Base-by-base conservation (phyloP, 129 eudicot species). In the Lactuca sativa region DNA sequence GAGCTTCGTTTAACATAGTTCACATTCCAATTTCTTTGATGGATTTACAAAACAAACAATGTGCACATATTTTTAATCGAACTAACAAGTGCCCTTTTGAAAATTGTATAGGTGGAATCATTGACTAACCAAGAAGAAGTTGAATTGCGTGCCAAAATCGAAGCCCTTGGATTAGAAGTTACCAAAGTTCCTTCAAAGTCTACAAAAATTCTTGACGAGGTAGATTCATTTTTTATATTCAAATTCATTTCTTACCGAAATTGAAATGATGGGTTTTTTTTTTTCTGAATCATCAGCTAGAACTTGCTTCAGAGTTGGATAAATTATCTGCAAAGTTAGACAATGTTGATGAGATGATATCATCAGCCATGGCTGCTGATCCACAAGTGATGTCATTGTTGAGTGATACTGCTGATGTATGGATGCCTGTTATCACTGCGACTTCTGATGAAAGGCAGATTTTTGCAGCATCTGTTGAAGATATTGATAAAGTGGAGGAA, bases 361-460 rank as follows among this genome's bases (percentile, higher is more conserved):
- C 98, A 37, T 88, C 98, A 10, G 84, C 91, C 7, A 82, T 84
- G 75, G 91, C 89, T 14, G 60, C 82, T 41, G 98, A 92, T 67
- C 96, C 96, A 12, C 77, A 89, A 66, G 96, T 92, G 43, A 76
- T 78, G 81, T 75, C 92, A 7, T 81, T 92, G 58, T 72, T 92
- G 75, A 92, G 95, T 69, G 77, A 87, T 64, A 92, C 98, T 4
- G 95, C 98, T 34, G 98, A 92, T 86, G 81, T 89, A 9, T 92
- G 98, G 96, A 81, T 92, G 90, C 98, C 98, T 0, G 90, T 92
- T 62, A 85, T 92, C 32, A 89, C 98, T 43, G 98, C 98, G 47
- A 83, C 82, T 58, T 84, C 98, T 10, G 92, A 89, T 40, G 88
- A 92, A 74, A 78, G 98, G 67, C 86, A 84, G 12, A 83, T 62